Base-by-base conservation (phyloP, 2,329 filamentous ascomycete genomes). In the Thielaviopsis euricoi region DNA sequence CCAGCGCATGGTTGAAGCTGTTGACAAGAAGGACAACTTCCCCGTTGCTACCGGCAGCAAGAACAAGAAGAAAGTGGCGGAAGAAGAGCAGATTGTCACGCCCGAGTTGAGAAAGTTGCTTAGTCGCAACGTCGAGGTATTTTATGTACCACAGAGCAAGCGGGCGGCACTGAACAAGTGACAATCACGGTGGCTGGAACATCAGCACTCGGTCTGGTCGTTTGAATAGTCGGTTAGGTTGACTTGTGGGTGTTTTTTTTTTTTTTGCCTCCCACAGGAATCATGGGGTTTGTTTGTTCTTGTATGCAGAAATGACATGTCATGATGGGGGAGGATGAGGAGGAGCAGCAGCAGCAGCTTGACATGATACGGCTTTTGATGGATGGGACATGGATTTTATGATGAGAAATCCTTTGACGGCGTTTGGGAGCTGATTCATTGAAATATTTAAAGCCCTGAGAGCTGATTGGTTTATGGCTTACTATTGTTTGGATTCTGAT, bases 1-100 rank as follows among this genome's bases (percentile, higher is more conserved):
- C 71, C 85, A 94, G 66, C 80, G 89, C 51, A 85, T 88, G 1
- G 86, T 98, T 12, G 89, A 97, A 66, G 86, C 88, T 0, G 85
- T 95, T 40, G 94, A 98, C 70, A 91, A 93, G 72, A 94, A 93
- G 69, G 77, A 85, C 55, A 89, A 87, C 66, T 94, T 95, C 64
- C 89, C 89, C 0, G n/a, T 25, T 9, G 37, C 59, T 6, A 53
- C 60, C n/a, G 58, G 63, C 51, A 22, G 29, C 26, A 26, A n/a
- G n/a, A n/a, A 25, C 10, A 61, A 37, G 15, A 63, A 52, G 50
- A 61, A 63, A 57, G 65, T 67, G n/a, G 71, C 70, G 37, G 61
- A 69, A 57, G 63, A 67, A 9, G 66, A 71, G 49, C 77, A 73
- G 65, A 70, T 78, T 15, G 80, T 82, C 55, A 80, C 77, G 1